A percentile compares a stretch with the other conserved stretches of the same genome.
These are phyloP conservation scores for Vigna unguiculata DNA, from an alignment of 306 rosid species.

Conservation along the genomic window DNA sequence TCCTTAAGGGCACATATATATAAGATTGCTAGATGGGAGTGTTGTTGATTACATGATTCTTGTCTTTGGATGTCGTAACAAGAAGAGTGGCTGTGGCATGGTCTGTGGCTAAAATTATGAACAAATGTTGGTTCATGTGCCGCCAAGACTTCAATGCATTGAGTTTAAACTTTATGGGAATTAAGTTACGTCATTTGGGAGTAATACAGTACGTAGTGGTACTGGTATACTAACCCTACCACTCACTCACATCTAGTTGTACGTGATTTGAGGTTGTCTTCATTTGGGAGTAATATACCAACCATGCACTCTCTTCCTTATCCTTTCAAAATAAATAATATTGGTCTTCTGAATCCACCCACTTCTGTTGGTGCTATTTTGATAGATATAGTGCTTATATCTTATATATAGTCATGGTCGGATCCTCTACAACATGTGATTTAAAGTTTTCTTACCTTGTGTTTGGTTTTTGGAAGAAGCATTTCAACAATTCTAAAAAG, in stretches of 20 bases:
- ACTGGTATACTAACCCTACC: conserved; percentile 38
- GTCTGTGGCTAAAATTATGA: neutral
- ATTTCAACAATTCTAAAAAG: too few species aligned
- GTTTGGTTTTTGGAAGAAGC: too few species aligned
- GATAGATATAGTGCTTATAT: too few species aligned
- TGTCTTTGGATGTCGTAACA: too few species aligned
- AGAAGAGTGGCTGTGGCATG: too few species aligned
- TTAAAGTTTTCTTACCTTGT: too few species aligned
- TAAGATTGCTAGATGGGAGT: neutral
- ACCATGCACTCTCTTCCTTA: neutral
- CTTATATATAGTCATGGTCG: too few species aligned
- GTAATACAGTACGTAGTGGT: conserved; percentile 32
- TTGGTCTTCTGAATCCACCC: neutral
- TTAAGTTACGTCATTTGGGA: conserved; percentile 6
- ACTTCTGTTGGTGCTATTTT: too few species aligned
- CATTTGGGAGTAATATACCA: too few species aligned
- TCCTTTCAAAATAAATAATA: neutral
- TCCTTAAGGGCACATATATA: too few species aligned
- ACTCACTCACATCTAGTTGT: conserved; percentile 31
- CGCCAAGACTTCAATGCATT: neutral
- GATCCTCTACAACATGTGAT: too few species aligned
- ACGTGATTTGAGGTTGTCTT: neutral
- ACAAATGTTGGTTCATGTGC: neutral
- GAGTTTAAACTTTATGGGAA: neutral
- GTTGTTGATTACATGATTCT: too few species aligned